phyloP scores from a whole-genome alignment of 345 rosid species.

The Citrus australasica region DNA sequence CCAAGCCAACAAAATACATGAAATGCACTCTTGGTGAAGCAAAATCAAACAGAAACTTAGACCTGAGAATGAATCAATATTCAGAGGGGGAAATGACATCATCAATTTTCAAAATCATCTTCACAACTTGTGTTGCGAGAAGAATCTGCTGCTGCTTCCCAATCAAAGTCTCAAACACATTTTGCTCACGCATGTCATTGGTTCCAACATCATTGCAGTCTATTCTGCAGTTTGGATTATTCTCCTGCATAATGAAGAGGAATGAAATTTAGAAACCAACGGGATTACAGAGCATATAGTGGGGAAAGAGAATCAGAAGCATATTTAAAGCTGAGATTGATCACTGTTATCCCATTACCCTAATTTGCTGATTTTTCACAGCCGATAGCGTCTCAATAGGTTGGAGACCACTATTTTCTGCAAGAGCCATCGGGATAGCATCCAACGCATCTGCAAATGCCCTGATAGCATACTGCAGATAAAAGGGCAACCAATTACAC shows the following conservation, averaged over 20 bases:
- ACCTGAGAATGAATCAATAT: conserved; percentile 37
- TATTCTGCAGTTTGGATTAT: conserved; percentile 70
- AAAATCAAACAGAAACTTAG: background rate
- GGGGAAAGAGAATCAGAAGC: background rate
- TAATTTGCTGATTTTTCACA: conserved; percentile 86
- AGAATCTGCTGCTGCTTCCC: conserved; percentile 97
- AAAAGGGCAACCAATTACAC: background rate
- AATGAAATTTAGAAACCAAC: background rate
- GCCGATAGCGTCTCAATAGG: conserved; percentile 95
- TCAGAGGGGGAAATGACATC: conserved; percentile 89
- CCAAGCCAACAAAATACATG: conserved; percentile 12
- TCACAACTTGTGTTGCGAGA: conserved; percentile 97
- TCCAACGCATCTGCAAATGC: conserved; percentile 96
- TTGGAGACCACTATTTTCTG: conserved; percentile 95
- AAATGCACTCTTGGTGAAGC: conserved; percentile 15
- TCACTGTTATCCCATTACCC: conserved; percentile 37
- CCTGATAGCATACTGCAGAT: conserved; percentile 82
- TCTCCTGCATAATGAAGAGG: conserved; percentile 52
- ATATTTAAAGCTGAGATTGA: background rate
- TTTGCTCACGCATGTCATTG: conserved; percentile 88
- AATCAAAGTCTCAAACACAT: conserved; percentile 89
- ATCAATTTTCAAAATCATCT: conserved; percentile 94
- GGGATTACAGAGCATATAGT: background rate
- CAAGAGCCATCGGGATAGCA: conserved; percentile 88
- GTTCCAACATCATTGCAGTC: conserved; percentile 97